Conservation (phyloP, 352 stramenopile genomes). For the Pythium dissimile region DNA sequence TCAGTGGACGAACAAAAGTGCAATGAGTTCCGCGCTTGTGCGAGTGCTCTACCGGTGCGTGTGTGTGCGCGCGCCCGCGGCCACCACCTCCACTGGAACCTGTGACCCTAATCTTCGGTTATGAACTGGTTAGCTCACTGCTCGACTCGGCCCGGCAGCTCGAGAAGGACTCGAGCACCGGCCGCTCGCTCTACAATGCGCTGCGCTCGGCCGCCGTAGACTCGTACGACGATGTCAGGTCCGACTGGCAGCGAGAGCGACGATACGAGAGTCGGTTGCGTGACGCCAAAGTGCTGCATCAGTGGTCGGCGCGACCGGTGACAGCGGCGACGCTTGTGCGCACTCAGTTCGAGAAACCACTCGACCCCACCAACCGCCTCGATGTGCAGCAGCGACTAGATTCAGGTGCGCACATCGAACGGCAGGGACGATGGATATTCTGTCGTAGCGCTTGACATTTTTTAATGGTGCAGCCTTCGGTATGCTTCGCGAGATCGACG, state of each 20-base stretch:
- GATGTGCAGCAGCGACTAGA: constrained; percentile 48
- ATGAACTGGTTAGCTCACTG: constrained; percentile 30
- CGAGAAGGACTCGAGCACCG: constrained; percentile 41
- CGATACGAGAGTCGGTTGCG: constrained; percentile 48
- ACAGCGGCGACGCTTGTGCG: constrained; percentile 44
- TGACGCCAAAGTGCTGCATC: constrained; percentile 41
- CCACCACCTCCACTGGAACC: too few species aligned
- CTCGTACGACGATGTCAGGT: constrained; percentile 61
- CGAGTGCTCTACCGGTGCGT: constrained; percentile 40
- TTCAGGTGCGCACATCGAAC: constrained; percentile 24
- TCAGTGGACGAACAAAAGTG: constrained; percentile 3
- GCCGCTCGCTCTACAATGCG: constrained; percentile 52
- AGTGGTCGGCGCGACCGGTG: constrained; percentile 21
- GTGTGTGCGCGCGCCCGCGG: not conserved
- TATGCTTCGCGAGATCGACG: constrained; percentile 48
- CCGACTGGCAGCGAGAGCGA: constrained; percentile 74
- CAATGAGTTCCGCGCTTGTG: constrained; percentile 30
- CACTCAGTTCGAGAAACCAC: constrained; percentile 41
- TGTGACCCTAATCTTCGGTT: not conserved
- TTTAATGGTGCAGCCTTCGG: constrained; percentile 38
- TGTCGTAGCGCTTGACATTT: not conserved
- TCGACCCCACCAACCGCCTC: constrained; percentile 24
- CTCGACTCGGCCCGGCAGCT: constrained; percentile 55
- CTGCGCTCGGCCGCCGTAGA: constrained; percentile 61
- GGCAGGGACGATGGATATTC: not conserved